Percentiles rank a stretch among this genome's conserved stretches.
Evolutionary conservation across 2,329 filamentous ascomycete species (phyloP).

Genomic region (Curvularia sp.): DNA sequence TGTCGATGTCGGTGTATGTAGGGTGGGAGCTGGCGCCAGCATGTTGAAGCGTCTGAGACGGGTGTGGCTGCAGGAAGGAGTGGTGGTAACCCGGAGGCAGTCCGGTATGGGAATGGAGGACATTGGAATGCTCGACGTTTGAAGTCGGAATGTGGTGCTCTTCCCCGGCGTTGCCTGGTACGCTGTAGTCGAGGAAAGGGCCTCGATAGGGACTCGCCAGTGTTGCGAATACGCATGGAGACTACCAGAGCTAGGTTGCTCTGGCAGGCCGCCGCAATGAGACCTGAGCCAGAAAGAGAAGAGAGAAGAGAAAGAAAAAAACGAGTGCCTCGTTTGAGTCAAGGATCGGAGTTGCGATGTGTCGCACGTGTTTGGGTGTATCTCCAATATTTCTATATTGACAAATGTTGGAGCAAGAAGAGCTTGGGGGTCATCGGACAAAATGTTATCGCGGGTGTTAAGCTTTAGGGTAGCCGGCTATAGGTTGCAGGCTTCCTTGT

Average conservation of each 20-base stretch:
- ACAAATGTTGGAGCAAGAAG: slow-evolving; percentile 52
- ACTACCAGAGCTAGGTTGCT: slow-evolving; percentile 60
- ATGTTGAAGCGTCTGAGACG: slow-evolving; percentile 51
- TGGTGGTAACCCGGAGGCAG: slow-evolving; percentile 47
- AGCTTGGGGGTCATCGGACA: slow-evolving; percentile 45
- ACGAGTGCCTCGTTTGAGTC: slow-evolving; percentile 49
- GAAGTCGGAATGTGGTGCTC: slow-evolving; percentile 51
- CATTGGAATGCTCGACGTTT: slow-evolving; percentile 53
- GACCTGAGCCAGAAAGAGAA: slow-evolving; percentile 50
- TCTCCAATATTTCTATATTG: slow-evolving; percentile 51
- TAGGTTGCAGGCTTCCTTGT: slow-evolving; percentile 45
- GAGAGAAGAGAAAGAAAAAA: slow-evolving; percentile 27
- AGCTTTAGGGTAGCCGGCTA: slow-evolving; percentile 50
- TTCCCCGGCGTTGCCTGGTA: slow-evolving; percentile 54
- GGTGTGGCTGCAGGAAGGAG: slow-evolving; percentile 50
- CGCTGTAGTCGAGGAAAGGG: slow-evolving; percentile 57
- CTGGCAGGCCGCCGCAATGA: slow-evolving; percentile 57
- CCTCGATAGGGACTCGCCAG: slow-evolving; percentile 59
- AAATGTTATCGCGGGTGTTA: slow-evolving; percentile 51
- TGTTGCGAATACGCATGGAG: slow-evolving; percentile 59
- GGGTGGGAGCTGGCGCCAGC: slow-evolving; percentile 45
- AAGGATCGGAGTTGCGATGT: slow-evolving; percentile 46
- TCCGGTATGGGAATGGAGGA: slow-evolving; percentile 50
- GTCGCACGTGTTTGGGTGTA: slow-evolving; percentile 53
- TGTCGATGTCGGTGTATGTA: slow-evolving; percentile 52